Evolutionary conservation across 2,329 filamentous ascomycete genomes (phyloP), one percentile per base, ranked within the genome.

Genomic region (Sordariomycetes sp.): DNA sequence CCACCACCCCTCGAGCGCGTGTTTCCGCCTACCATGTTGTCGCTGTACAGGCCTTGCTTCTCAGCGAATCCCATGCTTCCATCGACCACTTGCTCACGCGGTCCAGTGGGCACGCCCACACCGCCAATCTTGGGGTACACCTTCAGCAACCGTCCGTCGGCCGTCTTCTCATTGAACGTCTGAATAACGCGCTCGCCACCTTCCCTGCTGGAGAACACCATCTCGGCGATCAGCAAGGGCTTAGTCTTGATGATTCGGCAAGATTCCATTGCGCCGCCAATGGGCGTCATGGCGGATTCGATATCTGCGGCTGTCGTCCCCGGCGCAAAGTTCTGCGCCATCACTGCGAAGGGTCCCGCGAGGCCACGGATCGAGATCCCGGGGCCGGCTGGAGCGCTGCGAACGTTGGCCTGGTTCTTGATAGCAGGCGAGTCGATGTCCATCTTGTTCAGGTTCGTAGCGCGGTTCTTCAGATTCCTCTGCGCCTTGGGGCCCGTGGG

Each of bases 301-400:
- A 92, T 86, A 49, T 92, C 85, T 20, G 81, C 82, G 2, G 80
- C 81, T 6, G 85, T 87, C 1, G 85, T 92, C 24, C 85, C 85
- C 3, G 75, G 75, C 10, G 84, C 85, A 52, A 92, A 86, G 63
- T 92, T 92, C 56, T 84, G 80, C 3, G 81, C 83, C 52, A 86
- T 72, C 17, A 92, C 72, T 14, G 74, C 71, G 46, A 74, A 85
- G 2, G 82, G 82, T 0, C 82, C 80, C 1, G 79, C 79, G 8
- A 81, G 62, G n/a, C 85, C 85, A 34, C 76, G 68, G 43, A 92
- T 88, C 23, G 70, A 78, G 30, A 90, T 70, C n/a, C n/a, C n/a
- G n/a, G n/a, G n/a, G 15, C 79, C 77, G 39, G 12, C 44, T 24
- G 26, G 28, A 29, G 35, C 19, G 33, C 44, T 45, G 32, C 47